Conservation (phyloP, 2,329 filamentous ascomycete genomes). For the Grosmannia penicillata region DNA sequence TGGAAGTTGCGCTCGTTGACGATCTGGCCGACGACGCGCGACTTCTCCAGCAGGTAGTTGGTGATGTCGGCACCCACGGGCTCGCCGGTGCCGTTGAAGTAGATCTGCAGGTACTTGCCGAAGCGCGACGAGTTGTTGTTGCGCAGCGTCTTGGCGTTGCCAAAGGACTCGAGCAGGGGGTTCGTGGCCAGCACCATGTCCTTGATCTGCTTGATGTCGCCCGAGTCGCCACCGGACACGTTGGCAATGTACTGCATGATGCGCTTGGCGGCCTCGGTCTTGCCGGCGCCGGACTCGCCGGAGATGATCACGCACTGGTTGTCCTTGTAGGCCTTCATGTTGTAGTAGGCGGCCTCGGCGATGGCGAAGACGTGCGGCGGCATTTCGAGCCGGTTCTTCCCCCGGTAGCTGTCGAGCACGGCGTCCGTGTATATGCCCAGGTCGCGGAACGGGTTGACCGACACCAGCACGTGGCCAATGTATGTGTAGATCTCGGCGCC, state of each 20-base stretch:
- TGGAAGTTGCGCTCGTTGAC: conserved; percentile 94
- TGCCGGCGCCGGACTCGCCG: conserved; percentile 92
- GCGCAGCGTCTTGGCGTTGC: conserved; percentile 91
- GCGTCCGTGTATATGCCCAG: conserved; percentile 94
- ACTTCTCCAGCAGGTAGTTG: conserved; percentile 94
- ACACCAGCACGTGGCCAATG: conserved; percentile 97
- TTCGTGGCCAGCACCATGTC: conserved; percentile 99
- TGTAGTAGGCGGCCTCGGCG: conserved; percentile 92
- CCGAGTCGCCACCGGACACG: conserved; percentile 63
- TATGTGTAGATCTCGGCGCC: conserved; percentile 98
- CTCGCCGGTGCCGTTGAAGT: conserved; percentile 85
- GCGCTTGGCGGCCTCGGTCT: conserved; percentile 95
- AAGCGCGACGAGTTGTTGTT: conserved; percentile 99
- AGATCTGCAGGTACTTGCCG: conserved; percentile 93
- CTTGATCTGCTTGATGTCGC: conserved; percentile 91
- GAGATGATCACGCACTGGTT: conserved; percentile 99
- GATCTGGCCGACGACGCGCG: conserved; percentile 89
- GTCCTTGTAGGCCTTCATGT: conserved; percentile 99
- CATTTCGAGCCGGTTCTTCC: conserved; percentile 92
- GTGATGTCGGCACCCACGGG: conserved; percentile 95
- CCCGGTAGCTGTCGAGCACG: conserved; percentile 85
- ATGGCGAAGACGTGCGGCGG: conserved; percentile 96
- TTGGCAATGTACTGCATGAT: conserved; percentile 99
- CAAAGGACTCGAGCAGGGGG: conserved; percentile 90
- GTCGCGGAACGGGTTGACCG: conserved; percentile 95